These are phyloP conservation scores for Chenopodium album DNA, from an alignment of 148 eudicot species.

Conservation along the genomic window DNA sequence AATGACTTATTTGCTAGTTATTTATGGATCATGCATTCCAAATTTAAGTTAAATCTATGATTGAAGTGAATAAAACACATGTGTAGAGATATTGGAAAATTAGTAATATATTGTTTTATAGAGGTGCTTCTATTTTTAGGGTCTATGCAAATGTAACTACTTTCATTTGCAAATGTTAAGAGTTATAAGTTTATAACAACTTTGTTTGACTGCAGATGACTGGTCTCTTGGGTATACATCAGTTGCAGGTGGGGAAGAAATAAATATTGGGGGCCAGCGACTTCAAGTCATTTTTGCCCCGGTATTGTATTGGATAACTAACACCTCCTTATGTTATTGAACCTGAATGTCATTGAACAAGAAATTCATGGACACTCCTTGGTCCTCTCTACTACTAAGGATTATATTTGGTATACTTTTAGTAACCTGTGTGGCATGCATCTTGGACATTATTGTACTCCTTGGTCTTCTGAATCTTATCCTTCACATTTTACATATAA, in stretches of 20 bases:
- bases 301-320: slow-evolving; percentile 35
- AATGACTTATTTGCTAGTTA: too few relatives aligned
- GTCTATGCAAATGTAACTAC: background rate
- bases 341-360: background rate
- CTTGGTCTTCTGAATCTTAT: background rate
- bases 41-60: too few relatives aligned
- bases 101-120: too few relatives aligned
- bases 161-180: background rate
- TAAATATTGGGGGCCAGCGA: slow-evolving; percentile 69
- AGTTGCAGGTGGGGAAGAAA: slow-evolving; percentile 66
- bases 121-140: too few relatives aligned
- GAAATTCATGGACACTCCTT: background rate
- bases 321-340: background rate
- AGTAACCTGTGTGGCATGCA: background rate
- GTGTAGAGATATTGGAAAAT: too few relatives aligned
- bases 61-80: too few relatives aligned
- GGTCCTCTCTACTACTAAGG: background rate
- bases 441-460: too few relatives aligned
- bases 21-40: too few relatives aligned
- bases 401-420: background rate
- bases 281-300: slow-evolving; percentile 73
- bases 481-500: background rate
- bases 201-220: slow-evolving; percentile 47
- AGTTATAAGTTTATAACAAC: slow-evolving; percentile 4
- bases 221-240: slow-evolving; percentile 67